Percentiles rank a stretch among this genome's conserved stretches.
These are phyloP conservation scores for Vickermania spadyakhi DNA, from an alignment of 208 protist genomes.

Conservation along the genomic window DNA sequence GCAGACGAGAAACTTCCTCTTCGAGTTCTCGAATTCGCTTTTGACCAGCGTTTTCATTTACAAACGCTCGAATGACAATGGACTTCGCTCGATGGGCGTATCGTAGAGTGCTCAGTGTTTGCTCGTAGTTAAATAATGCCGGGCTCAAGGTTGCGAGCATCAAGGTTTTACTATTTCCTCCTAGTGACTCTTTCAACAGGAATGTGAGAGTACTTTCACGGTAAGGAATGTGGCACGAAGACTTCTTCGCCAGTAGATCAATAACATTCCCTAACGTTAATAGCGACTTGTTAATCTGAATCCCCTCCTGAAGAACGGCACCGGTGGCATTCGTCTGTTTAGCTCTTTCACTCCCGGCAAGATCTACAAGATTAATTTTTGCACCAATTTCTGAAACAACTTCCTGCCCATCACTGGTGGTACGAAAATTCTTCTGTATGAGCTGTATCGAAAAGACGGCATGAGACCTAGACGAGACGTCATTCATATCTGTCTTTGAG, in stretches of 20 bases:
- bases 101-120: constrained; percentile 86
- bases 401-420: constrained; percentile 11
- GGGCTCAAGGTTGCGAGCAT: constrained; percentile 89
- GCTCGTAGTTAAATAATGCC: constrained; percentile 57
- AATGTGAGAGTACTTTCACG: constrained; percentile 84
- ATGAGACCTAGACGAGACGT: constrained; percentile 93
- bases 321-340: constrained; percentile 77
- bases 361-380: constrained; percentile 89
- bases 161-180: constrained; percentile 89
- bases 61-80: constrained; percentile 79
- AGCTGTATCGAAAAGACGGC: constrained; percentile 93
- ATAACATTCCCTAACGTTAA: constrained; percentile 90
- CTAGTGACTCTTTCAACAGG: constrained; percentile 84
- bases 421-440: constrained; percentile 28
- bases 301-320: constrained; percentile 63
- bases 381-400: constrained; percentile 40
- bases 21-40: constrained; percentile 82
- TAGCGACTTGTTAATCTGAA: constrained; percentile 88
- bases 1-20: constrained; percentile 56
- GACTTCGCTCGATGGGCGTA: constrained; percentile 90
- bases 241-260: constrained; percentile 62
- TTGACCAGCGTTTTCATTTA: constrained; percentile 83
- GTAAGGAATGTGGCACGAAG: constrained; percentile 62
- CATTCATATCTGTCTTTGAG: constrained; percentile 93
- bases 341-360: constrained; percentile 89